Evolutionary conservation across 2,329 filamentous ascomycete species (phyloP), one percentile per base, ranked within the genome.

Genomic region (Diaporthe sp.): DNA sequence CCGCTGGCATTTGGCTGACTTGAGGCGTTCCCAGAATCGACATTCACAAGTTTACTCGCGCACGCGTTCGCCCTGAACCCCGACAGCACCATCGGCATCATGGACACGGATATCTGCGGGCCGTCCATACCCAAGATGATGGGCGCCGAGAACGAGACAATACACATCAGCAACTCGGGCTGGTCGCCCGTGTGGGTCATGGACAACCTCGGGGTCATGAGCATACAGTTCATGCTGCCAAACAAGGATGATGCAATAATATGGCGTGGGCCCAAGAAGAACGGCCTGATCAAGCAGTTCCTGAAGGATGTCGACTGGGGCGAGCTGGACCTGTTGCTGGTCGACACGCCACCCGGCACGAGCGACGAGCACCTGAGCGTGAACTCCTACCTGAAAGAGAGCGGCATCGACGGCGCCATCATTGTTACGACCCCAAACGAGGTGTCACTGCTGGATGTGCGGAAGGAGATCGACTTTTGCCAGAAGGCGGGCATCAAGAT

Each of bases 61-160:
- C 95, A 98, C 82, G 96, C 94, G 1, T 97, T 99, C 80, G 95
- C 97, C 1, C 91, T 91, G 19, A 95, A 97, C 83, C 92, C 93
- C 0, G 91, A 93, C 61, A 93, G 88, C 74, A 95, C 92, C 1
- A 94, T 99, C 39, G 97, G 96, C 28, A 93, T 99, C 79, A 98
- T 98, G 95, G 97, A 99, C 85, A 97, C 97, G 9, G 97, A 99
- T 84, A 98, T 99, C 77, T 98, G 95, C 85, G 97, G 97, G 0
- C 97, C 97, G 0, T 95, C 92, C 78, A 98, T 99, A 80, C 97
- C 97, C 28, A 98, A 98, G 87, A 98, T 99, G 96, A 96, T 99
- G 93, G 97, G 97, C 46, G 96, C 98, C 1, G 96, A 98, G 84
- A 87, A 92, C 37, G 96, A 99, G 86, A 98, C 94, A 1, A 97